phyloP scores from a whole-genome alignment of 192 early-diverging fungal genomes.

The Obelidium mucronatum region DNA sequence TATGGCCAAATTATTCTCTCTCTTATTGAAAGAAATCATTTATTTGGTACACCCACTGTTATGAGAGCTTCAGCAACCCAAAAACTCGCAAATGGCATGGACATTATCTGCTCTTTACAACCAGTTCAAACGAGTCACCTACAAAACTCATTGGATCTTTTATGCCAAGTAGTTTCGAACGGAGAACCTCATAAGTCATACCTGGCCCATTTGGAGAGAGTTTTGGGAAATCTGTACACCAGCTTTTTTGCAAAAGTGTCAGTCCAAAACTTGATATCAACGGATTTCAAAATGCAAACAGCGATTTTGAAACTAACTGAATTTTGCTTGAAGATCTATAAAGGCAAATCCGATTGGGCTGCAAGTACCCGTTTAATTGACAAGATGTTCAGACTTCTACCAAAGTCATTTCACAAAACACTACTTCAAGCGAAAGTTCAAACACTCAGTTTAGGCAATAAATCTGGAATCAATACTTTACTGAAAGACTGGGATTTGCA shows the following conservation, averaged over 20 bases:
- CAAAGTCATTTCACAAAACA: background rate
- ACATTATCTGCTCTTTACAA: background rate
- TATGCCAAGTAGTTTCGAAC: background rate
- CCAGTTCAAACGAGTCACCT: background rate
- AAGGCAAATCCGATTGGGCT: slow-evolving; percentile 18
- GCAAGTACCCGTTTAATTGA: slow-evolving; percentile 14
- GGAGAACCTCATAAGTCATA: background rate
- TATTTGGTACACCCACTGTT: background rate
- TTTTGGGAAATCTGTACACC: background rate
- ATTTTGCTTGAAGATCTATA: slow-evolving; percentile 16
- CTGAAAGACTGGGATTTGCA: slow-evolving; percentile 18
- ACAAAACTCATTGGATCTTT: background rate
- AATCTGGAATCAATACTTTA: slow-evolving; percentile 6
- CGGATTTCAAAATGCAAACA: background rate
- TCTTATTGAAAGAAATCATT: slow-evolving; percentile 1
- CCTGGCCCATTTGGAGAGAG: slow-evolving; percentile 5
- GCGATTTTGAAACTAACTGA: slow-evolving; percentile 1
- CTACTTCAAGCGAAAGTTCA: slow-evolving; percentile 26
- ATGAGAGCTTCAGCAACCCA: slow-evolving; percentile 4
- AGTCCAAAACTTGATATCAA: slow-evolving; percentile 7
- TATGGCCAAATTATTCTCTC: slow-evolving; percentile 6
- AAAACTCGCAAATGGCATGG: slow-evolving; percentile 3
- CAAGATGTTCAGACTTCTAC: slow-evolving; percentile 23
- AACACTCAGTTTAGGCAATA: slow-evolving; percentile 5
- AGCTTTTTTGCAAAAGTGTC: background rate